These are phyloP conservation scores for Rubroboletus satanas DNA, from an alignment of 768 basidiomycete species.

Conservation along the genomic window DNA sequence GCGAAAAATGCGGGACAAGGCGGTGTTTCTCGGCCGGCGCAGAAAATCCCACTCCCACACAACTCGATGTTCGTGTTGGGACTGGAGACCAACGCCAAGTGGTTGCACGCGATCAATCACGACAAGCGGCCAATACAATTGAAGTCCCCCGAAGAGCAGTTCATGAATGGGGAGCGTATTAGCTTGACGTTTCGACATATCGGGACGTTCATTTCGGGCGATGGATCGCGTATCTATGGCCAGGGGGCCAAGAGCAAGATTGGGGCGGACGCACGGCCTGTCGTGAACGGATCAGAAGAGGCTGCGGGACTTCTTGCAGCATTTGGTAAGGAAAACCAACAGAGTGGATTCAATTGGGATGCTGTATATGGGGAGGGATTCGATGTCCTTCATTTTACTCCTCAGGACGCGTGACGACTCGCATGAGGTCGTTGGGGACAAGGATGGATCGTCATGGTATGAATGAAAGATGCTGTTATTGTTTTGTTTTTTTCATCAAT, in stretches of 20 bases:
- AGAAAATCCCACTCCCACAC: constrained; percentile 71
- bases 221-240: constrained; percentile 57
- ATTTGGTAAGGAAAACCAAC: constrained; percentile 74
- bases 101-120: constrained; percentile 73
- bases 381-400: constrained; percentile 60
- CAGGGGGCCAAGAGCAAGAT: constrained; percentile 70
- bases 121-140: constrained; percentile 60
- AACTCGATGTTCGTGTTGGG: constrained; percentile 85
- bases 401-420: constrained; percentile 16
- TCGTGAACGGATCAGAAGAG: constrained; percentile 50
- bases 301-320: constrained; percentile 49
- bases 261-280: constrained; percentile 47
- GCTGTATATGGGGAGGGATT: constrained; percentile 60
- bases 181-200: constrained; percentile 79
- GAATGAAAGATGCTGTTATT: constrained; percentile 25
- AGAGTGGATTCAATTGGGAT: constrained; percentile 69
- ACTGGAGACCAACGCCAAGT: constrained; percentile 63
- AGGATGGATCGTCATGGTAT: constrained; percentile 19
- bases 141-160: constrained; percentile 55
- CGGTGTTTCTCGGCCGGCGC: constrained; percentile 39
- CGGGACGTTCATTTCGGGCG: constrained; percentile 63
- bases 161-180: constrained; percentile 61
- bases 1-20: constrained; percentile 12
- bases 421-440: constrained; percentile 5
- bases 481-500: constrained; percentile 10